Base-by-base conservation (phyloP, 805 yeast species). In the Metschnikowia colocasiae region DNA sequence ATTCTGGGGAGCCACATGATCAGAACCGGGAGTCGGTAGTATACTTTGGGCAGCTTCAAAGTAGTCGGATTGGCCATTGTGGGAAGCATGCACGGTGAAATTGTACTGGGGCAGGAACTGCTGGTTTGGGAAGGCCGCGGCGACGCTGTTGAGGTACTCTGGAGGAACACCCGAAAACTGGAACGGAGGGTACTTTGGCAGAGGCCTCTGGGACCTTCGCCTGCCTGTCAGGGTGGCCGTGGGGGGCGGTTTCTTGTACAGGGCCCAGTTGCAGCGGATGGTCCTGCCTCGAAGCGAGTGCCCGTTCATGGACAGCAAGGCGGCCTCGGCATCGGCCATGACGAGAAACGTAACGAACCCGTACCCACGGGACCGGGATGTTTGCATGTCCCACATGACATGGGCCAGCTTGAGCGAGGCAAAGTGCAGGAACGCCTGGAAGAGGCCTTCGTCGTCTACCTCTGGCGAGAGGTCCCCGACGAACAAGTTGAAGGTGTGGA, bases 311-410 rank as follows among this genome's bases (percentile, higher is more conserved):
- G 82, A 67, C 47, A 75, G 76, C 54, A 87, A 69, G 25, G 95
- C 95, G 43, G 63, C 65, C 57, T 85, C 88, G 2, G 96, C 96
- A 54, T 87, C 92, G 16, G 71, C 66, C 52, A 75, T 79, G 22
- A 76, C 78, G 23, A 71, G 64, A 59, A 90, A 90, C 1, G 92
- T 83, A 10, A 88, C 94, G 65, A 90, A 89, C 2, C 97, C 96
- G 61, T 89, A 89, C 31, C 96, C 95, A 67, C 96, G 76, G 2
- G 95, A 87, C 61, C 96, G 76, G 36, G 95, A 94, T 22, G 94
- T 85, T 63, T 87, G 91, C 95, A 88, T 87, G 63, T 90, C 96
- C 96, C 97, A 89, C 96, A 89, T 90, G 27, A 89, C 96, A 57
- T 89, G 90, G 10, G 95, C 96, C 63, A 87, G 94, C 40, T 80